These are phyloP conservation scores for Sarcodon sp. DNA, from an alignment of 768 basidiomycete species.

Conservation along the genomic window DNA sequence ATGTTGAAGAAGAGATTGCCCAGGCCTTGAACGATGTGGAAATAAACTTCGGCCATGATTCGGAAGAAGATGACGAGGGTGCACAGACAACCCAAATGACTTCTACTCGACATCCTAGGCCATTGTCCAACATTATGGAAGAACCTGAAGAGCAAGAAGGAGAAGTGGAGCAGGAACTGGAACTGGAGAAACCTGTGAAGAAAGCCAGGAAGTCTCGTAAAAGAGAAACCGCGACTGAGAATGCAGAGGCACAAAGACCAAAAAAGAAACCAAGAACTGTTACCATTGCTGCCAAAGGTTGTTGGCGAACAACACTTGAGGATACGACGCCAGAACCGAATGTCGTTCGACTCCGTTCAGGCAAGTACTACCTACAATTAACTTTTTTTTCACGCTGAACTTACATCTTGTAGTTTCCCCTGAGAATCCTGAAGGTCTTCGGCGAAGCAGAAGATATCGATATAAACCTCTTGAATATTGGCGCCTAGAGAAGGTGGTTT, in stretches of 20 bases:
- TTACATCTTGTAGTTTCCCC: slow-evolving; percentile 10
- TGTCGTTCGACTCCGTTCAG: not conserved
- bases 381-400: not conserved
- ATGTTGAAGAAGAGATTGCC: slow-evolving; percentile 29
- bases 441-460: slow-evolving; percentile 58
- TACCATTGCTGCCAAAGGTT: slow-evolving; percentile 11
- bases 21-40: slow-evolving; percentile 19
- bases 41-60: slow-evolving; percentile 3
- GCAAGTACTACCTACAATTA: not conserved
- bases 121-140: not conserved
- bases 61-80: slow-evolving; percentile 19
- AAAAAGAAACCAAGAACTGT: slow-evolving; percentile 20
- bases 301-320: not conserved
- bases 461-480: slow-evolving; percentile 79
- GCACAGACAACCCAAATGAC: slow-evolving; percentile 9
- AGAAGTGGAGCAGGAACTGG: slow-evolving; percentile 6
- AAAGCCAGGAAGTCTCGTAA: slow-evolving; percentile 7
- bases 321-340: not conserved
- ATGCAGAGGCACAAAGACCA: slow-evolving; percentile 13
- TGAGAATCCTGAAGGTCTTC: slow-evolving; percentile 32
- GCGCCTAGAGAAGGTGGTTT: slow-evolving; percentile 86
- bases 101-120: not conserved
- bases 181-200: slow-evolving; percentile 4
- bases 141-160: slow-evolving; percentile 12
- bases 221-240: slow-evolving; percentile 7